Evolutionary conservation across 2,329 filamentous ascomycete genomes (phyloP).

Genomic region (Aspergillus pseudoglaucus): DNA sequence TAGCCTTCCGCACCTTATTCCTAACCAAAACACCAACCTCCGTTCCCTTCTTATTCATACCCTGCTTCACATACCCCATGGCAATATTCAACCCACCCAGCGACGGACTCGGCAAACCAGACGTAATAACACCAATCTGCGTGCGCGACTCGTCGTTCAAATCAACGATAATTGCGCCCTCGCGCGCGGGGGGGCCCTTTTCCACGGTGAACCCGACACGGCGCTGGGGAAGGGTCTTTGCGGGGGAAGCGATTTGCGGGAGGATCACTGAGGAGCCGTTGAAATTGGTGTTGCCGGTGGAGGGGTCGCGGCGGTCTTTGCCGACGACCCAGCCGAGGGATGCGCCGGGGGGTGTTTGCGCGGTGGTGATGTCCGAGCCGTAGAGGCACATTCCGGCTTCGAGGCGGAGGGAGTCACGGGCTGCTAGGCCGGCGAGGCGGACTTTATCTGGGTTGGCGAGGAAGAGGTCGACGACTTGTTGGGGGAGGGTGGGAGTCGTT

Average conservation of each 20-base stretch:
- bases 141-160: slow-evolving; percentile 49
- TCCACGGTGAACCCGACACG: slow-evolving; percentile 77
- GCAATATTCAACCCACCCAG: slow-evolving; percentile 79
- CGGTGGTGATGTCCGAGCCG: slow-evolving; percentile 89
- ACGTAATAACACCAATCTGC: slow-evolving; percentile 74
- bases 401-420: slow-evolving; percentile 83
- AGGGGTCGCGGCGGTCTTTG: slow-evolving; percentile 59
- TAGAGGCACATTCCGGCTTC: slow-evolving; percentile 99
- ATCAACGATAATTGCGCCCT: slow-evolving; percentile 73
- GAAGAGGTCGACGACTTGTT: slow-evolving; percentile 59
- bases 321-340: slow-evolving; percentile 74
- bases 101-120: slow-evolving; percentile 81
- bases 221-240: slow-evolving; percentile 60
- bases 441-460: slow-evolving; percentile 60
- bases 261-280: slow-evolving; percentile 75
- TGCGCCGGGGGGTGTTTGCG: slow-evolving; percentile 62
- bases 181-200: slow-evolving; percentile 74
- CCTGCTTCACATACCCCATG: slow-evolving; percentile 85
- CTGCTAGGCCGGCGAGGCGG: slow-evolving; percentile 79
- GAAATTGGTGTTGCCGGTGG: slow-evolving; percentile 56
- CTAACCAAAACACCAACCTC: slow-evolving; percentile 72
- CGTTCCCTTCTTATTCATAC: slow-evolving; percentile 76
- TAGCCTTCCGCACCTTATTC: slow-evolving; percentile 67
- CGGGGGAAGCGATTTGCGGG: slow-evolving; percentile 55
- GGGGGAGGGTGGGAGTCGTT: slow-evolving; percentile 46